Conservation (phyloP, 192 early-diverging fungal species). For the Entomortierella beljakovae region DNA sequence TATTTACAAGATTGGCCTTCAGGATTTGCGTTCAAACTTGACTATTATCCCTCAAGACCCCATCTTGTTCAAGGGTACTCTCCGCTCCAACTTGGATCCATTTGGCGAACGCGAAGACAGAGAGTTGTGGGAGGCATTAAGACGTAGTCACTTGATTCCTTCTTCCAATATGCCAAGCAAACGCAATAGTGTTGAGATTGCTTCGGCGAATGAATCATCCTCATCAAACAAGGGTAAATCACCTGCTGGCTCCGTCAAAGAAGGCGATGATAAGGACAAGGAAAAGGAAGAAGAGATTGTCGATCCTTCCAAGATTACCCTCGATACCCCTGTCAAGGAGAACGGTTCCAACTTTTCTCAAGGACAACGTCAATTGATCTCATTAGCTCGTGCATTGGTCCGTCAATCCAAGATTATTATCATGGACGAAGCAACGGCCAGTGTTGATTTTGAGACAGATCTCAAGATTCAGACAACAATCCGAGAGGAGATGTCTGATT, state of each 20-base stretch:
- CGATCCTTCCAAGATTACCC: slow-evolving; percentile 45
- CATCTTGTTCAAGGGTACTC: slow-evolving; percentile 76
- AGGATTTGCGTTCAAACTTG: slow-evolving; percentile 63
- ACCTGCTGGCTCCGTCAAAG: slow-evolving; percentile 6
- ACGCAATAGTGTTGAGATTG: slow-evolving; percentile 25
- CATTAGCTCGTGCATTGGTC: slow-evolving; percentile 79
- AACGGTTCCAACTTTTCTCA: slow-evolving; percentile 81
- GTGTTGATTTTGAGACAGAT: slow-evolving; percentile 89
- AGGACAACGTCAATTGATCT: slow-evolving; percentile 80
- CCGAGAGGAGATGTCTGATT: slow-evolving; percentile 72
- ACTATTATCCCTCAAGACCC: slow-evolving; percentile 85
- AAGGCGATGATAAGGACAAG: not conserved
- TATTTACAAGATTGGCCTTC: slow-evolving; percentile 65
- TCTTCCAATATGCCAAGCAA: slow-evolving; percentile 9
- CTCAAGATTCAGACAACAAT: slow-evolving; percentile 86
- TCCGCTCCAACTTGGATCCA: slow-evolving; percentile 87
- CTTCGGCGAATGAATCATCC: not conserved
- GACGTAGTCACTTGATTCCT: slow-evolving; percentile 75
- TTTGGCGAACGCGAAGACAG: slow-evolving; percentile 82
- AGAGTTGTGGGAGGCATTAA: slow-evolving; percentile 80
- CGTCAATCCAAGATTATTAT: slow-evolving; percentile 73
- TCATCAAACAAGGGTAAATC: not conserved
- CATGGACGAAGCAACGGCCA: slow-evolving; percentile 93
- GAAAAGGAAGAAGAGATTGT: slow-evolving; percentile 13
- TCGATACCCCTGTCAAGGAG: slow-evolving; percentile 82